Base-by-base conservation (phyloP, 768 basidiomycete genomes). In the Rickenella mellea region DNA sequence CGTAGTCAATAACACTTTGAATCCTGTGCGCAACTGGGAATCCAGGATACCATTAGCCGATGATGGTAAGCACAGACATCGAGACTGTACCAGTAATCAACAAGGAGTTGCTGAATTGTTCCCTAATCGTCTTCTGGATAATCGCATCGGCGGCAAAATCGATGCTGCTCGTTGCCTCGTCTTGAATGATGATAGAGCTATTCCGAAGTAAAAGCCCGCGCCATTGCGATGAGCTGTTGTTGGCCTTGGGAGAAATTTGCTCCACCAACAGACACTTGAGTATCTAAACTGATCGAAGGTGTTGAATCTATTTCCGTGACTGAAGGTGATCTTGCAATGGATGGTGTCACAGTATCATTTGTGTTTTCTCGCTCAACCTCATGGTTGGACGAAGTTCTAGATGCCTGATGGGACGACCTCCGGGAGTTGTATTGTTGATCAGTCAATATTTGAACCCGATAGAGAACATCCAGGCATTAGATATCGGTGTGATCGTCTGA, bases 161-260 rank as follows among this genome's bases (percentile, higher is more conserved):
- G 43, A 90, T 87, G 52, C 83, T 86, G 45, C 83, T 86, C 6
- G 86, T 89, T 11, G 87, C 87, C 51, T 89, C 86, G 48, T 87
- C 88, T 28, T 89, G 64, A 12, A 90, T 73, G 39, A 90, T 79
- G 48, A 90, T 76, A 10, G 78, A 63, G 53, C 79, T 85, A 6
- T 75, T 71, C 14, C 84, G 67, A 24, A 89, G 65, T 17, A 90
- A 58, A 64, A 0, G 88, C 86, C 5, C 88, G 73, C 0, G 87
- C 88, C 82, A 90, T 83, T 1, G 86, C 82, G 41, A 91, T 83
- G 12, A 90, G 64, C 52, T 97, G 92, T 8, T 90, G 61, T 55
- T 97, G 91, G 8, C 93, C 92, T 45, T 91, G 87, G 1, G 87
- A 92, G 60, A 96, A 93, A 64, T 96, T 94, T 24, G 78, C 70